Evolutionary conservation across 1,284 basidiomycete genomes (phyloP), one percentile per base, ranked within the genome.

Genomic region (Puccinia triticina): DNA sequence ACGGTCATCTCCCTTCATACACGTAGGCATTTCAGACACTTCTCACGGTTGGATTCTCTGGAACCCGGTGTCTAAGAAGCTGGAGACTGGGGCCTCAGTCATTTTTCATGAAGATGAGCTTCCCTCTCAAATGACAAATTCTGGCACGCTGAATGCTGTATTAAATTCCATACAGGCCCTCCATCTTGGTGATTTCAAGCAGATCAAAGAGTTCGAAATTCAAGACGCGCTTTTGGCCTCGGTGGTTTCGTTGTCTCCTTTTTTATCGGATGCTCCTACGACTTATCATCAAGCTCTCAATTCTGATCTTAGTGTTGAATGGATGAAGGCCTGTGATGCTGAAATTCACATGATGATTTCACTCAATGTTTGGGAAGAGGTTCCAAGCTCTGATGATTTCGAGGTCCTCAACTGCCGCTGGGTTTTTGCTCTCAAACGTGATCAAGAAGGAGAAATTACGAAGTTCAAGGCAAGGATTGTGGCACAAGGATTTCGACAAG

Each of bases 11-110:
- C 16, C 16, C 3, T n/a, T 55, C 8, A 5, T 43, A 5, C 57
- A 57, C 23, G n/a, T 61, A 21, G 74, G 74, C 0, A 26, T 57
- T 16, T 18, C 57, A 0, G 26, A 53, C 2, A 57, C 32, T 10
- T 57, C 34, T 11, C 50, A 77, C 14, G 74, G 74, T 10, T 77
- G 74, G 74, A 37, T 11, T 32, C 57, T 77, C 37, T 77, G 26
- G 29, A 46, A 64, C 29, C n/a, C 32, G 1, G 34, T 43, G 23
- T 40, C 26, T 1, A 77, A 64, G 5, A 77, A 59, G 21, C 43
- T 77, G n/a, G 57, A 40, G n/a, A n/a, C n/a, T n/a, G n/a, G n/a
- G n/a, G 8, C n/a, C 21, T 34, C 23, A 29, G 50, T 2, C n/a
- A 53, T 12, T 43, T 48, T 50, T 48, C n/a, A 0, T n/a, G n/a